Percentiles rank a stretch among this genome's conserved stretches.
Conservation (phyloP, 2,329 filamentous ascomycete genomes). For the Chaetomiaceae sp. region DNA sequence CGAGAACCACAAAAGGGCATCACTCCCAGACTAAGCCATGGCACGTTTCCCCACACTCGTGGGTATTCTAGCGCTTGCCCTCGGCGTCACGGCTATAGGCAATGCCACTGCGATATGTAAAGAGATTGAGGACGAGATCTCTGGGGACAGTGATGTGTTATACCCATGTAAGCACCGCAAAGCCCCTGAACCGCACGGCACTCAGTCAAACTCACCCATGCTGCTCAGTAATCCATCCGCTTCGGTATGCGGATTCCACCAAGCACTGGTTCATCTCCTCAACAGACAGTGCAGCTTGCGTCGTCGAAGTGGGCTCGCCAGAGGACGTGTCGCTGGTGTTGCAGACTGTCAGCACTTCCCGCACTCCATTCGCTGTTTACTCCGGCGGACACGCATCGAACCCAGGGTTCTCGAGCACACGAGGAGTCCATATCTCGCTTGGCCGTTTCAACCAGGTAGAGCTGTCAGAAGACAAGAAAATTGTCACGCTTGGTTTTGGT, state of each 20-base stretch:
- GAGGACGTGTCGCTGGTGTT: slow-evolving; percentile 28
- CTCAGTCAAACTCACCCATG: too few species aligned
- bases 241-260: slow-evolving; percentile 12
- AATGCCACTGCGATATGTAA: slow-evolving; percentile 5
- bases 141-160: slow-evolving; percentile 10
- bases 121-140: slow-evolving; percentile 6
- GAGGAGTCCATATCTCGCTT: slow-evolving; percentile 27
- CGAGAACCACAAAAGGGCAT: too few species aligned
- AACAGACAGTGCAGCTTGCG: slow-evolving; percentile 26
- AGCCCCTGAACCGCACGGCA: too few species aligned
- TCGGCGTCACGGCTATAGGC: too few species aligned
- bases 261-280: slow-evolving; percentile 31
- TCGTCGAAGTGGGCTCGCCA: slow-evolving; percentile 26
- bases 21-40: too few species aligned
- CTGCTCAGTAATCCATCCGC: background rate
- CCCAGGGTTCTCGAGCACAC: slow-evolving; percentile 29
- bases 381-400: slow-evolving; percentile 29
- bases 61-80: background rate
- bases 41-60: background rate
- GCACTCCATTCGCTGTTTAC: slow-evolving; percentile 27
- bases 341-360: slow-evolving; percentile 23
- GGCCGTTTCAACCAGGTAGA: slow-evolving; percentile 22
- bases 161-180: slow-evolving; percentile 10
- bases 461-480: slow-evolving; percentile 22
- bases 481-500: slow-evolving; percentile 26